These are phyloP conservation scores for Lasiodiplodia citricola DNA, from an alignment of 2,329 filamentous ascomycete species.

Conservation along the genomic window DNA sequence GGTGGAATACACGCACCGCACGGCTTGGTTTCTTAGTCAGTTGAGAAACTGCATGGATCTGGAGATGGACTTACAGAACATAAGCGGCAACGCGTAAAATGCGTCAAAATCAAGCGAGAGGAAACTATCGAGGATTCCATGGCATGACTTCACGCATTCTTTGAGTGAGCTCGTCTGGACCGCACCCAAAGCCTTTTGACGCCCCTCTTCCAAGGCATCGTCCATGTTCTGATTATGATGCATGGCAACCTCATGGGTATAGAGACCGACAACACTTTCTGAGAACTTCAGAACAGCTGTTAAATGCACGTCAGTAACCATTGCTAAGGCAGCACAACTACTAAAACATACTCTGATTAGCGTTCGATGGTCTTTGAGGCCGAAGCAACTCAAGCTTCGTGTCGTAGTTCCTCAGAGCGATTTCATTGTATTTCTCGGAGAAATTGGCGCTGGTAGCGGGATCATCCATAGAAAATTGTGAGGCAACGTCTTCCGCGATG, in stretches of 20 bases:
- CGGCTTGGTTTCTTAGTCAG: constrained; percentile 41
- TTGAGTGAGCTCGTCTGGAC: constrained; percentile 54
- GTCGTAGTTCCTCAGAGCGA: constrained; percentile 18
- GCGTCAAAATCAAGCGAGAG: constrained; percentile 54
- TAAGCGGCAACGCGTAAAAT: constrained; percentile 50
- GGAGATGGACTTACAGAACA: constrained; percentile 47
- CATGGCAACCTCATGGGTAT: constrained; percentile 57
- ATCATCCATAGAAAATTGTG: constrained; percentile 63
- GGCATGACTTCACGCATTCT: constrained; percentile 52
- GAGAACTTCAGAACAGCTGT: constrained; percentile 49
- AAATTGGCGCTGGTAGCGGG: constrained; percentile 57
- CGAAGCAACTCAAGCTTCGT: constrained; percentile 12
- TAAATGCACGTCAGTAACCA: not conserved
- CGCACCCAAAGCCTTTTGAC: constrained; percentile 50
- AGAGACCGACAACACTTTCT: constrained; percentile 55
- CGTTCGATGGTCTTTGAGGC: not conserved
- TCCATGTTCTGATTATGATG: constrained; percentile 51
- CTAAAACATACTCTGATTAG: constrained; percentile 36
- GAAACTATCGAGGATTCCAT: constrained; percentile 55
- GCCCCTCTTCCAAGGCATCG: constrained; percentile 36
- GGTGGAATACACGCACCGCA: constrained; percentile 61
- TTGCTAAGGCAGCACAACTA: not conserved
- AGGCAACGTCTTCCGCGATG: constrained; percentile 62
- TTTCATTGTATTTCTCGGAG: constrained; percentile 46
- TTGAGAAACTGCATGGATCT: constrained; percentile 30